Evolutionary conservation across 2,329 filamentous ascomycete species (phyloP), one percentile per base, ranked within the genome.

Genomic region (Monosporascus cannonballus): DNA sequence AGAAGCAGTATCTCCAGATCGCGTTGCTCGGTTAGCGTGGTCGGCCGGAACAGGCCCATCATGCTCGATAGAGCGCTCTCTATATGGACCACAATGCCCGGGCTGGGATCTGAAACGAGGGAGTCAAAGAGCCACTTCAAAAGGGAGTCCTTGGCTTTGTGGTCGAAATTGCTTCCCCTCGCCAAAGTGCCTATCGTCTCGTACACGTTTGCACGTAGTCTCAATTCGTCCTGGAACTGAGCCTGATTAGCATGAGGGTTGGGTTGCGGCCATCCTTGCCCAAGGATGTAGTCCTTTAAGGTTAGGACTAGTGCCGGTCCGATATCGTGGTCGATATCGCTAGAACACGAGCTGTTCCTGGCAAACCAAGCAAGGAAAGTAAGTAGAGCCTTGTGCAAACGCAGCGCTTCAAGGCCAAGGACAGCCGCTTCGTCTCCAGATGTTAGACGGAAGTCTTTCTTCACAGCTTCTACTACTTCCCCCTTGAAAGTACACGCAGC

Each of bases 331-430:
- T 94, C 81, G 49, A 83, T 78, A 1, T 78, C 71, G 30, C 69
- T 71, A 0, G 70, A 68, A 37, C 73, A 62, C 0, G 84, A 79
- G 7, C 86, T 89, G 61, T 90, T 84, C 34, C 87, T 83, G 9
- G 92, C 89, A 11, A 94, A 84, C 83, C 92, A 97, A 49, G 90
- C 89, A 52, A 96, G 82, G 61, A 93, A 96, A 39, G 86, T 83
- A 62, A 97, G 94, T 4, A 96, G 78, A 1, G 92, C 89, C 46
- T 84, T 86, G 59, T 91, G 83, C 9, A 96, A 79, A 67, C 94
- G 95, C 1, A 83, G 80, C 2, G 84, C 84, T 69, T 96, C 91
- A 7, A 93, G 76, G 0, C 85, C 84, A 34, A 78, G 80, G 9
- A 76, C 75, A 59, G 71, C 52, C 52, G 67, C 38, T 69, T 58